Evolutionary conservation across 1,284 basidiomycete genomes (phyloP).

Genomic region (Rhodotorula sp.): DNA sequence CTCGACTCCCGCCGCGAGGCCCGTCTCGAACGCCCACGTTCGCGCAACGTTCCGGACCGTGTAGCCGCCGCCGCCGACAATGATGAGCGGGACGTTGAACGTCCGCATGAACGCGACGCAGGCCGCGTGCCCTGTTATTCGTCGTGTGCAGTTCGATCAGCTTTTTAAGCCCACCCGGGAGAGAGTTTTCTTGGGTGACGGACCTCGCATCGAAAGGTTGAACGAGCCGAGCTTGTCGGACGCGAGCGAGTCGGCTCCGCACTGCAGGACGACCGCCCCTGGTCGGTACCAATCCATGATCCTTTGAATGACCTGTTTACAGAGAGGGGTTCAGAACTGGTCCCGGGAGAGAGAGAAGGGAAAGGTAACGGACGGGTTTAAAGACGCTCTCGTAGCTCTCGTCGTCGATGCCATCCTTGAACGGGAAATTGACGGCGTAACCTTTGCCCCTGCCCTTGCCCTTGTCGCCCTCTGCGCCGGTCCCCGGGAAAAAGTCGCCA

Average conservation of each 20-base stretch:
- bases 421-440: constrained; percentile 88
- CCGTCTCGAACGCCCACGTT: constrained; percentile 96
- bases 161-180: too few relatives aligned
- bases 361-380: constrained; percentile 65
- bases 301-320: constrained; percentile 68
- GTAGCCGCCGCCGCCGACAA: constrained; percentile 94
- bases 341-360: background rate
- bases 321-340: background rate
- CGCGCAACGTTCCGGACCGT: constrained; percentile 88
- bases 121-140: constrained; percentile 65
- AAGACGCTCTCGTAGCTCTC: constrained; percentile 72
- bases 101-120: constrained; percentile 84
- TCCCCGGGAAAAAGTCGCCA: constrained; percentile 93
- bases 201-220: constrained; percentile 89
- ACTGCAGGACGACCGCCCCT: constrained; percentile 86
- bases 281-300: constrained; percentile 90
- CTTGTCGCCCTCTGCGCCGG: constrained; percentile 61
- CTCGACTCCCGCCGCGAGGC: constrained; percentile 82
- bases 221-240: constrained; percentile 96
- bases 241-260: constrained; percentile 90
- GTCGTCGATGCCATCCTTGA: constrained; percentile 92
- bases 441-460: constrained; percentile 83
- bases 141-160: too few relatives aligned
- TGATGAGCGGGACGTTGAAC: constrained; percentile 81
- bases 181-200: constrained; percentile 24